Evolutionary conservation across 2,329 filamentous ascomycete species (phyloP), one percentile per base, ranked within the genome.

Genomic region (Penicillium hesseltinei): DNA sequence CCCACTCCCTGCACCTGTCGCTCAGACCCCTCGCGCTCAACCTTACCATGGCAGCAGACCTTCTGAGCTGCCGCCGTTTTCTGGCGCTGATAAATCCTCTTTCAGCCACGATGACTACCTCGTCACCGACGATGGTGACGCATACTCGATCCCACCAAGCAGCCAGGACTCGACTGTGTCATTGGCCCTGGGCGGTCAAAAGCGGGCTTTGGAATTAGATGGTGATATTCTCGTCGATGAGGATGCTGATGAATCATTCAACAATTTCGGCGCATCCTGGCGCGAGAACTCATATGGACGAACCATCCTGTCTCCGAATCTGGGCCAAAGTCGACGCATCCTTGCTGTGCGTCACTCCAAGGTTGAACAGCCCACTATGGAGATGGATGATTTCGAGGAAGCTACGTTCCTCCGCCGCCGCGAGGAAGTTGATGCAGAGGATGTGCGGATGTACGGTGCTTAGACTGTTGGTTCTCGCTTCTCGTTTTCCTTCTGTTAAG

Each of bases 51-150:
- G 23, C 54, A 62, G 27, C 64, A 39, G 39, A 17, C 67, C 36
- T 79, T 82, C 68, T 33, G 91, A 94, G 70, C 80, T 96, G 5
- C 78, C 88, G 8, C 91, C 91, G 0, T 95, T 92, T 71, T 93
- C 90, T 71, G 91, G 90, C 27, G 81, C 94, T 63, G 82, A 91
- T 76, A 91, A 87, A 68, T 81, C 90, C 19, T 47, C 49, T 17
- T 43, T 36, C 23, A 15, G 45, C 17, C 38, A 55, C 15, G 49
- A 57, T 31, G 46, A 56, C 59, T 63, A 61, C 57, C 51, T 73
- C 64, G 69, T 73, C 68, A 65, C 68, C 60, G 73, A 72, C 57
- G 67, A 73, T 33, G 69, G 65, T 11, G 76, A 74, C 48, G 66
- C 74, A 2, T 68, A 72, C 45, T 71, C 72, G n/a, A 73, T 75